phyloP scores from a whole-genome alignment of 2,329 filamentous ascomycete genomes.

The Lithohypha guttulata region DNA sequence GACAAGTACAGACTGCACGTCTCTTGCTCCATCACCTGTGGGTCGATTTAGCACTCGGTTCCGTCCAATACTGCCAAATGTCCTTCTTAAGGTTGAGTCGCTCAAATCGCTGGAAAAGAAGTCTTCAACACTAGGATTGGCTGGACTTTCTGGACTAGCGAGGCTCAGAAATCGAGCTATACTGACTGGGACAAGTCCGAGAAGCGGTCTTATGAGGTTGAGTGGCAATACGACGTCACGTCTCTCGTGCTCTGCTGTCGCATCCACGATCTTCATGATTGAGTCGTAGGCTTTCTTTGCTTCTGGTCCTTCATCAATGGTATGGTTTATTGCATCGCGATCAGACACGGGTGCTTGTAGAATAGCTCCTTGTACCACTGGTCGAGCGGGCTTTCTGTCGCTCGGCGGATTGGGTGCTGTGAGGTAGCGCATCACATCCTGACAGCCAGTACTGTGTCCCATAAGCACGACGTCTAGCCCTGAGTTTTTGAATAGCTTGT shows the following conservation, averaged over 20 bases:
- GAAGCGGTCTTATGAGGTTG: conserved; percentile 18
- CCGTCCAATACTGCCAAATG: conserved; percentile 55
- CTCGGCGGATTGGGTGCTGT: conserved; percentile 30
- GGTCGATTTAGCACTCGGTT: conserved; percentile 28
- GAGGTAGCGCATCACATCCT: conserved; percentile 58
- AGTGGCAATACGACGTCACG: conserved; percentile 16
- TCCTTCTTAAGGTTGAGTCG: conserved; percentile 44
- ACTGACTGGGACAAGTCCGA: conserved; percentile 38
- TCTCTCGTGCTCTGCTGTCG: conserved; percentile 12
- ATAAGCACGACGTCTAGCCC: conserved; percentile 41
- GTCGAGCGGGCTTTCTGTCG: conserved; percentile 30
- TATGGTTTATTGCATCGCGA: conserved; percentile 49
- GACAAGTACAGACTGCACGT: conserved; percentile 12
- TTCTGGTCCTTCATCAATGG: conserved; percentile 27
- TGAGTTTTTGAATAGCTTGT: conserved; percentile 8
- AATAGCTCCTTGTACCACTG: conserved; percentile 60
- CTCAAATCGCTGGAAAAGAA: conserved; percentile 75
- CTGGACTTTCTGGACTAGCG: conserved; percentile 40
- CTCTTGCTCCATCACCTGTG: not conserved
- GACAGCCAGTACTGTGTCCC: conserved; percentile 60
- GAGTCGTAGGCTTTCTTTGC: conserved; percentile 11
- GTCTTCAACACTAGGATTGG: conserved; percentile 62
- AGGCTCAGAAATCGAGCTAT: conserved; percentile 50
- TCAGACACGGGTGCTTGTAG: conserved; percentile 74
- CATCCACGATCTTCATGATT: conserved; percentile 9